A percentile compares a stretch with the other conserved stretches of the same genome.
phyloP scores from a whole-genome alignment of 768 basidiomycete species.

The Dioszegia aurantiaca region DNA sequence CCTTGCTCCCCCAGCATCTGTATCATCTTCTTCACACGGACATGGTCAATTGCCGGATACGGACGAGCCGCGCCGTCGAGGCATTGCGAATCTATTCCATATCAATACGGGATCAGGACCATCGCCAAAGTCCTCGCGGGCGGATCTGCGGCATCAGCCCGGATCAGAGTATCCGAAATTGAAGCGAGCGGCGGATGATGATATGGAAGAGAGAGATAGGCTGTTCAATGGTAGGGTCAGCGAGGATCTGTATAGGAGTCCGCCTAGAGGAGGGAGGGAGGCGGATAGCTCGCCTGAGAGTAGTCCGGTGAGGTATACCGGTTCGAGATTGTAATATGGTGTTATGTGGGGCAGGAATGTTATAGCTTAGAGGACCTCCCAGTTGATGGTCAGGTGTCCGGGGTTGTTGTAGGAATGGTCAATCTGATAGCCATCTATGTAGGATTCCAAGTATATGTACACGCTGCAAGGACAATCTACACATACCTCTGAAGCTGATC shows the following conservation, averaged over 20 bases:
- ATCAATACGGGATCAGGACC: not conserved
- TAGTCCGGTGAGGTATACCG: conserved; percentile 10
- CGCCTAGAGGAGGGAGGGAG: not conserved
- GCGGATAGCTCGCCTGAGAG: conserved; percentile 3
- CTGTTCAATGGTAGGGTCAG: not conserved
- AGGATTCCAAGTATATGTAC: too few relatives aligned
- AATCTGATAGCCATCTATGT: too few relatives aligned
- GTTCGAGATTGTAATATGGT: not conserved
- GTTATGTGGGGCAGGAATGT: too few relatives aligned
- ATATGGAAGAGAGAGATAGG: conserved; percentile 1
- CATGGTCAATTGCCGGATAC: not conserved
- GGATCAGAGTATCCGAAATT: not conserved
- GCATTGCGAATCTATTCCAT: not conserved
- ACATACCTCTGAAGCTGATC: too few relatives aligned
- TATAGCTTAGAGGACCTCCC: not conserved
- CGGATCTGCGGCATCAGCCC: not conserved
- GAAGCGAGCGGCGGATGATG: not conserved
- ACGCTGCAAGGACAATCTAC: too few relatives aligned
- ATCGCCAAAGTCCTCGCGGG: not conserved
- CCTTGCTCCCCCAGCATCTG: too few relatives aligned
- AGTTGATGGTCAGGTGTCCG: too few relatives aligned
- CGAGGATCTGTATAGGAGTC: conserved; percentile 16
- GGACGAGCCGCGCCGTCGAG: not conserved
- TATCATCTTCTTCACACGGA: not conserved
- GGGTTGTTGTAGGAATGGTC: too few relatives aligned